A percentile compares a stretch with the other conserved stretches of the same genome.
Evolutionary conservation across 2,329 filamentous ascomycete genomes (phyloP).

Genomic region (Diplodia intermedia): DNA sequence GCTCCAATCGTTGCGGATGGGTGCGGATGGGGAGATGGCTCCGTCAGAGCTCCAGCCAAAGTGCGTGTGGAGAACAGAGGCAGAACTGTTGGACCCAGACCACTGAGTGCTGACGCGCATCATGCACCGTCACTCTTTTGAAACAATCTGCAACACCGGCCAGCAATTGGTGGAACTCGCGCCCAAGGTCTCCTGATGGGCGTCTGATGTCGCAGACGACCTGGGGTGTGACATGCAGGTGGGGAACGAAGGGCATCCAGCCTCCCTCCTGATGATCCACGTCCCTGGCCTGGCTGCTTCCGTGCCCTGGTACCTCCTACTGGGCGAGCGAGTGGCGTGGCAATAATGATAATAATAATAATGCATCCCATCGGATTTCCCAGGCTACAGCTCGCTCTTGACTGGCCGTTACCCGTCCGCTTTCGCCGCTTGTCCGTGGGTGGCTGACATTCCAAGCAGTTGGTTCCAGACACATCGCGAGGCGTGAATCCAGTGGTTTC

Average conservation of each 20-base stretch:
- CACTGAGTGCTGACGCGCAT: constrained; percentile 14
- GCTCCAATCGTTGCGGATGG: neutral
- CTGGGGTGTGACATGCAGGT: constrained; percentile 13
- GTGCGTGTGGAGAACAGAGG: neutral
- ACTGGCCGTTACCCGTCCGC: neutral
- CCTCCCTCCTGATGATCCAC: too few species aligned
- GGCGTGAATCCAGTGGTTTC: constrained; percentile 1
- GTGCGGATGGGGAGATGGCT: constrained; percentile 1
- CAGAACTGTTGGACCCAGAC: too few species aligned
- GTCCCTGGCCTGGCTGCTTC: neutral
- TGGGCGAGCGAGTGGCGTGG: neutral
- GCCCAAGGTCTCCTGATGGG: constrained; percentile 18
- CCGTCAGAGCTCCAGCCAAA: neutral
- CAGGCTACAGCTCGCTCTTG: neutral
- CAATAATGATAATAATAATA: neutral
- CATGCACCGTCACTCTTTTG: neutral
- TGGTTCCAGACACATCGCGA: neutral
- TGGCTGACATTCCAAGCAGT: too few species aligned
- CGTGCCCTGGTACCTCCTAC: too few species aligned
- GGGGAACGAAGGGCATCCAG: constrained; percentile 7
- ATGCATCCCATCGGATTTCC: neutral
- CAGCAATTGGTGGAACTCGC: constrained; percentile 1
- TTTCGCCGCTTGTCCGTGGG: neutral
- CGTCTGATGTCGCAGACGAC: constrained; percentile 16
- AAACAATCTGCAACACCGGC: neutral